These are phyloP conservation scores for Gloeophyllum trabeum DNA, from an alignment of 768 basidiomycete species.

Conservation along the genomic window DNA sequence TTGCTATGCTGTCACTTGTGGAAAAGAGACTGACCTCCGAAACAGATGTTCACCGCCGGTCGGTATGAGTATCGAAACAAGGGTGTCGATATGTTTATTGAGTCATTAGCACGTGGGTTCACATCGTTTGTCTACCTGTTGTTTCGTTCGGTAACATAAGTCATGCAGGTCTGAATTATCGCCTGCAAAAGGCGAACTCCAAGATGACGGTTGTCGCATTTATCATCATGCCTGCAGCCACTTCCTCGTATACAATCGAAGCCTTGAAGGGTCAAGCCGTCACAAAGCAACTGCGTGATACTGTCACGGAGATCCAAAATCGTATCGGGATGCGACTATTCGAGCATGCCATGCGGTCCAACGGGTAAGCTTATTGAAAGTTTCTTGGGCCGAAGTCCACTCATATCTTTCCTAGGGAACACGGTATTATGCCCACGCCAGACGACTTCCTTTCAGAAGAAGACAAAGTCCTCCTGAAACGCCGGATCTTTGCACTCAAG, in stretches of 20 bases:
- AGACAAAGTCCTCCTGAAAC: conserved; percentile 90
- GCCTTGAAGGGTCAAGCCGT: conserved; percentile 97
- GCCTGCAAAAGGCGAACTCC: conserved; percentile 50
- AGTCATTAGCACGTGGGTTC: conserved; percentile 75
- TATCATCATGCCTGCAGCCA: conserved; percentile 97
- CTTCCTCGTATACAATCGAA: conserved; percentile 94
- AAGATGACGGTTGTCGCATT: conserved; percentile 89
- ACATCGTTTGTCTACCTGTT: conserved; percentile 2
- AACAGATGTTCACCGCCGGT: conserved; percentile 95
- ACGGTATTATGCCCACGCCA: conserved; percentile 62
- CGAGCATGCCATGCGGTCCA: conserved; percentile 88
- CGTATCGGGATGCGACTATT: conserved; percentile 87
- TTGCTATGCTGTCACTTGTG: neutral
- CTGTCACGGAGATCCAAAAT: conserved; percentile 91
- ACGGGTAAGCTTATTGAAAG: conserved; percentile 45
- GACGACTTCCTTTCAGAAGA: conserved; percentile 77
- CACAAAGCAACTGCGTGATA: conserved; percentile 92
- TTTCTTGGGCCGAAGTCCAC: neutral
- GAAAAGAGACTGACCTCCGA: neutral
- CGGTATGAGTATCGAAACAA: conserved; percentile 99
- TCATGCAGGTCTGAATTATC: conserved; percentile 40
- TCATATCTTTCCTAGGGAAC: conserved; percentile 35
- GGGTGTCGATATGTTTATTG: conserved; percentile 99
- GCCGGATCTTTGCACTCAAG: conserved; percentile 93
- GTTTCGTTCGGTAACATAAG: neutral